Percentiles rank a stretch among this genome's conserved stretches.
These are phyloP conservation scores for Diacronema lutheri DNA, from an alignment of 78 protist species.

Conservation along the genomic window DNA sequence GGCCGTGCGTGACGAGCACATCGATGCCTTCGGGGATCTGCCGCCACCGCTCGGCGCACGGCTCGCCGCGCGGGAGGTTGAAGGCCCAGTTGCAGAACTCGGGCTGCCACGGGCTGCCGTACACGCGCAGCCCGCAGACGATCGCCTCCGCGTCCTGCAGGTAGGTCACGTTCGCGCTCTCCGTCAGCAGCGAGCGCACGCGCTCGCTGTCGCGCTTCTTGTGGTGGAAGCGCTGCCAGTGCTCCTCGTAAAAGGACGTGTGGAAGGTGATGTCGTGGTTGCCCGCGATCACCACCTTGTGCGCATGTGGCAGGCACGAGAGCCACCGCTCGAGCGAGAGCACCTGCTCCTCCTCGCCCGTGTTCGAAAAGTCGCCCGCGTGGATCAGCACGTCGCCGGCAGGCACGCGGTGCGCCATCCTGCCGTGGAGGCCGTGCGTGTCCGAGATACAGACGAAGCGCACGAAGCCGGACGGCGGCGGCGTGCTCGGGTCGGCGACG, in stretches of 20 bases:
- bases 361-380: slow-evolving; percentile 39
- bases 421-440: slow-evolving; percentile 27
- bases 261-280: slow-evolving; percentile 49
- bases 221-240: not conserved
- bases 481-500: too few relatives aligned
- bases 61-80: slow-evolving; percentile 33
- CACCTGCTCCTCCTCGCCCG: not conserved
- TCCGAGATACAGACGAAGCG: slow-evolving; percentile 39
- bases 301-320: not conserved
- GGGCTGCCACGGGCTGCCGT: slow-evolving; percentile 68
- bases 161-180: not conserved
- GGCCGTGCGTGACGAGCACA: slow-evolving; percentile 66
- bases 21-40: slow-evolving; percentile 54
- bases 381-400: slow-evolving; percentile 52
- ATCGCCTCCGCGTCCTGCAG: not conserved
- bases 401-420: slow-evolving; percentile 32
- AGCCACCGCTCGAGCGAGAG: not conserved
- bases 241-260: too few relatives aligned
- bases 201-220: not conserved
- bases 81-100: slow-evolving; percentile 57
- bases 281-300: not conserved
- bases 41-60: slow-evolving; percentile 28
- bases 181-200: not conserved
- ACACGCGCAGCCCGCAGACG: slow-evolving; percentile 56
- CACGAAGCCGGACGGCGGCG: not conserved